Evolutionary conservation across 192 early-diverging fungal genomes (phyloP).

Genomic region (Chytriomyces hyalinus): DNA sequence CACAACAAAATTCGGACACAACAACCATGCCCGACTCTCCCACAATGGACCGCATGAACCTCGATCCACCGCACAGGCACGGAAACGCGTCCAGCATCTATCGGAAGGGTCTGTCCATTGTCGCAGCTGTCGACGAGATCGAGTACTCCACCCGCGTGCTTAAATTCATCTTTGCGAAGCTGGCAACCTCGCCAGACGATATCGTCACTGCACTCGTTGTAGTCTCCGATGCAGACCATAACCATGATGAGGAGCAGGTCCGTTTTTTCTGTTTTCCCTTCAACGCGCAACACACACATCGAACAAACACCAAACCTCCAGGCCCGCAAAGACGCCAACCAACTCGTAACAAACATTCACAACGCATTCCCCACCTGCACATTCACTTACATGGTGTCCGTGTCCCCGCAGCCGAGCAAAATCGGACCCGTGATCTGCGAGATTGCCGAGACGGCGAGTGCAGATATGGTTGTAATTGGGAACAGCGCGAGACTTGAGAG

Average conservation of each 20-base stretch:
- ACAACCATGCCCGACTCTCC: too few relatives aligned
- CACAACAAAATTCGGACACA: too few relatives aligned
- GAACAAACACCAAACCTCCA: slow-evolving; percentile 39
- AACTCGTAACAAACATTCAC: slow-evolving; percentile 45
- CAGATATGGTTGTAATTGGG: slow-evolving; percentile 49
- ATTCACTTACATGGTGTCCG: slow-evolving; percentile 21
- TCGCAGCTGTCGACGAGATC: slow-evolving; percentile 52
- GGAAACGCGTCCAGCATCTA: too few relatives aligned
- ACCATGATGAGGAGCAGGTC: slow-evolving; percentile 16
- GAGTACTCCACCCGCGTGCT: slow-evolving; percentile 44
- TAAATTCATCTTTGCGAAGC: slow-evolving; percentile 44
- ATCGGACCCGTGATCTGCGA: slow-evolving; percentile 39
- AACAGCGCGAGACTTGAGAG: slow-evolving; percentile 47
- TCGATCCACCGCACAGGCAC: too few relatives aligned
- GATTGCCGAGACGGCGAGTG: slow-evolving; percentile 40
- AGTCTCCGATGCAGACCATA: slow-evolving; percentile 40
- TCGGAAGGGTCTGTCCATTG: neutral
- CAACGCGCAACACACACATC: neutral
- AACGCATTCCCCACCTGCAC: slow-evolving; percentile 37
- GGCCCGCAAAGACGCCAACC: slow-evolving; percentile 47
- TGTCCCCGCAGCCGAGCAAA: neutral
- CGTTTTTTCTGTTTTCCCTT: neutral
- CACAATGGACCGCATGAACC: too few relatives aligned
- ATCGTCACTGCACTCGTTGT: slow-evolving; percentile 40
- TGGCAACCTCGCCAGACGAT: slow-evolving; percentile 40